Base-by-base conservation (phyloP, 2,329 filamentous ascomycete genomes). In the Bisporella sp. region DNA sequence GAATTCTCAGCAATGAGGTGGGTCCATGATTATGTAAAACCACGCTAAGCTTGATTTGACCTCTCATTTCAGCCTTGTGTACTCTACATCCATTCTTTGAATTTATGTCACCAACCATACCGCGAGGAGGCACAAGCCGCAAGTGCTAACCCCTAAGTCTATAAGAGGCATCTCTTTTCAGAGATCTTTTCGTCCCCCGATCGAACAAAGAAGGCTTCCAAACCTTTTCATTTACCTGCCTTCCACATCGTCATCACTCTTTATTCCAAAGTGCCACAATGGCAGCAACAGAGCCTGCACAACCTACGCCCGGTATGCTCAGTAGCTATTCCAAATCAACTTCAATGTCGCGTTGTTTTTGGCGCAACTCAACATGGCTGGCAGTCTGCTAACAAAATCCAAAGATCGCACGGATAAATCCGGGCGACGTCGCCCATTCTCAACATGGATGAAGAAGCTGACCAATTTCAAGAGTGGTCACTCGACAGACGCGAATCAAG, bases 391-490 rank as follows among this genome's bases (percentile, higher is more conserved):
- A 41, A 62, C 51, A 62, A 48, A 45, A 31, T 65, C 69, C 55
- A 60, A 69, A 90, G 86, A 90, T 68, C 80, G 82, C 59, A 76
- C 83, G 59, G 73, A 73, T 58, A 72, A 77, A 58, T 59, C 70
- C 64, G 79, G 79, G 33, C 86, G 89, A 58, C 85, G 90, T 61
- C 83, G 88, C 57, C 92, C 91, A 29, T 97, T 97, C 66, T 81
- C 91, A 44, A 88, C 84, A 59, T 95, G 92, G 87, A 89, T 99
- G 75, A 95, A 91, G 76, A 91, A 91, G 64, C 80, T 97, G 51
- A 84, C 90, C 54, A 92, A 85, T 67, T 85, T 96, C 70, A 96
- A 95, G 69, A 68, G 65, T 49, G 76, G 73, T 50, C 84, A 83
- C 4, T 86, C 84, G 32, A 81, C 78, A 53, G 75, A 75, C 41